Evolutionary conservation across 805 yeast species (phyloP).

Genomic region (Nematodospora valgi): DNA sequence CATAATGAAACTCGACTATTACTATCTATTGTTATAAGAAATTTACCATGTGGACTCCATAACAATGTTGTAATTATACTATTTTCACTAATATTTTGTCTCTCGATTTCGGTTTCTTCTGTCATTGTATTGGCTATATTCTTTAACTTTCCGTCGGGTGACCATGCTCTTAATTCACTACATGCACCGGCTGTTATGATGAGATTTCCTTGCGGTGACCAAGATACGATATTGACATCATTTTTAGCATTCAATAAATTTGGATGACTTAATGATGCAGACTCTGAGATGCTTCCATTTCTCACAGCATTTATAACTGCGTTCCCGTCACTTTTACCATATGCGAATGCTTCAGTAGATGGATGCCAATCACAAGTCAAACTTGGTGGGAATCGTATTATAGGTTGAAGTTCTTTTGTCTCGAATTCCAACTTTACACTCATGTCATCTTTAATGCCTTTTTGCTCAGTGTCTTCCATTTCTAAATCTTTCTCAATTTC

Average conservation of each 20-base stretch:
- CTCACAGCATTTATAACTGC: conserved; percentile 43
- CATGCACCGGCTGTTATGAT: conserved; percentile 61
- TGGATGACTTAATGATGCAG: conserved; percentile 31
- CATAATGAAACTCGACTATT: conserved; percentile 48
- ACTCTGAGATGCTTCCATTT: conserved; percentile 24
- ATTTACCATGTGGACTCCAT: conserved; percentile 60
- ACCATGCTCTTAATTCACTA: conserved; percentile 83
- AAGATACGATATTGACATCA: conserved; percentile 38
- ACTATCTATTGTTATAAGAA: conserved; percentile 57
- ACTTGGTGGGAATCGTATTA: conserved; percentile 39
- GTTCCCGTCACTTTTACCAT: conserved; percentile 49
- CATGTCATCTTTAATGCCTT: background rate
- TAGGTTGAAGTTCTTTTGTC: conserved; percentile 38
- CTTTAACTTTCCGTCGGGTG: conserved; percentile 60
- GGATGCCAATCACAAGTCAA: conserved; percentile 60
- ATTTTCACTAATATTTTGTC: background rate
- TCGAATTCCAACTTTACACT: conserved; percentile 12
- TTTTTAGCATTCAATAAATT: conserved; percentile 13
- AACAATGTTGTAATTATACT: conserved; percentile 46
- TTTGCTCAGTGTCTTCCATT: conserved; percentile 1
- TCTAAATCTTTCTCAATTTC: conserved; percentile 9
- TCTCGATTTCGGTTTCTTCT: background rate
- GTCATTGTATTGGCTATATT: conserved; percentile 34
- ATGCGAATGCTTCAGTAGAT: conserved; percentile 43
- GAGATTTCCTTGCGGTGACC: conserved; percentile 66